phyloP scores from a whole-genome alignment of 1,284 basidiomycete species.

The Chalciporus sp. region DNA sequence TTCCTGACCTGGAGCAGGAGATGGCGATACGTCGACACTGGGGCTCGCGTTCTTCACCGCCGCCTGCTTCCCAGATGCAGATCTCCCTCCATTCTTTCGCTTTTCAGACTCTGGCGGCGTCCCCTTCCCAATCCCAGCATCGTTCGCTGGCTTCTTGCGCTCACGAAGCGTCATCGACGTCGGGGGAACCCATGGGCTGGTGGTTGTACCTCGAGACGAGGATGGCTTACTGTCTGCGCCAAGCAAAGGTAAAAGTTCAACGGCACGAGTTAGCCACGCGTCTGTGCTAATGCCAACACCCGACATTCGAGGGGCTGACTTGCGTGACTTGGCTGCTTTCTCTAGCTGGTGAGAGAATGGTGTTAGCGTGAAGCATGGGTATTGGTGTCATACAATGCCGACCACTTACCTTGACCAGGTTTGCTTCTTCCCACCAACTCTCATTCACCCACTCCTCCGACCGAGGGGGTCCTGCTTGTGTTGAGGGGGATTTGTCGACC shows the following conservation, averaged over 20 bases:
- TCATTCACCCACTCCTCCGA: conserved; percentile 40
- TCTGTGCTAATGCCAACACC: conserved; percentile 35
- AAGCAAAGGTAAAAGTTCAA: conserved; percentile 46
- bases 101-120: not conserved
- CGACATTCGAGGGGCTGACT: conserved; percentile 46
- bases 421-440: conserved; percentile 72
- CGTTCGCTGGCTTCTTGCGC: conserved; percentile 41
- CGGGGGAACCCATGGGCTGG: conserved; percentile 32
- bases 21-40: conserved; percentile 22
- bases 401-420: conserved; percentile 58
- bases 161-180: conserved; percentile 60
- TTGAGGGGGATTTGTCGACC: conserved; percentile 37
- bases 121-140: not conserved
- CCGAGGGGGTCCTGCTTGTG: not conserved
- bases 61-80: conserved; percentile 1
- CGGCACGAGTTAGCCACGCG: conserved; percentile 59
- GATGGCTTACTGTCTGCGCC: conserved; percentile 33
- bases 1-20: not conserved
- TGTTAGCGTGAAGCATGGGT: too few relatives aligned
- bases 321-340: conserved; percentile 65
- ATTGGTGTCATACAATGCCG: not conserved
- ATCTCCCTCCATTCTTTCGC: conserved; percentile 5
- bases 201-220: conserved; percentile 21
- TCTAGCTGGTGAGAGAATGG: conserved; percentile 55
- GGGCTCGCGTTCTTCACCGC: conserved; percentile 32